Conservation (phyloP, 768 basidiomycete species). For the Suillus plorans region DNA sequence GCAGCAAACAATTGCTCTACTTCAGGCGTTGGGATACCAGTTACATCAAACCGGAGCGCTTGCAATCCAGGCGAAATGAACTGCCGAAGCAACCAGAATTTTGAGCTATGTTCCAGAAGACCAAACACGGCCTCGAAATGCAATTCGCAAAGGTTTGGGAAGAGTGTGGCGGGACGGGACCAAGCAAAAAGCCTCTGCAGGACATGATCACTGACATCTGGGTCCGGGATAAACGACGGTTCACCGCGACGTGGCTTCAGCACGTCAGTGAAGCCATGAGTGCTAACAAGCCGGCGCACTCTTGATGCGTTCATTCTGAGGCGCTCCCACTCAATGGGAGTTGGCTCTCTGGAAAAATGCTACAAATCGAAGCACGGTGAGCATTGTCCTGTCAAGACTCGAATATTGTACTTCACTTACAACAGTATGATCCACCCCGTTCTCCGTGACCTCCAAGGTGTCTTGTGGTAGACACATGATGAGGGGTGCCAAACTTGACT, state of each 20-base stretch:
- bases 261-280: too few species aligned
- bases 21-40: background rate
- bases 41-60: background rate
- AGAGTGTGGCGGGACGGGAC: background rate
- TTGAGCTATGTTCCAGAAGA: background rate
- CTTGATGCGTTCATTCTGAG: background rate
- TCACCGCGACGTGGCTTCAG: too few species aligned
- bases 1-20: background rate
- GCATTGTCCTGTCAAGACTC: background rate
- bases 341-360: background rate
- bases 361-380: background rate
- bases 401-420: background rate
- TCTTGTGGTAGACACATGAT: background rate
- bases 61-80: background rate
- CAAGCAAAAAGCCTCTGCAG: background rate
- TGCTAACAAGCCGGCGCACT: background rate
- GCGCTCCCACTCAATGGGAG: background rate
- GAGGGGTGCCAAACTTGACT: background rate
- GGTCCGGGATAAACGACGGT: too few species aligned
- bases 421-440: background rate
- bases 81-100: background rate
- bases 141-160: background rate
- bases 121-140: background rate
- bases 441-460: background rate
- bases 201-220: too few species aligned